Evolutionary conservation across 305 asterid genomes (phyloP).

Genomic region (Solanum hybrid): DNA sequence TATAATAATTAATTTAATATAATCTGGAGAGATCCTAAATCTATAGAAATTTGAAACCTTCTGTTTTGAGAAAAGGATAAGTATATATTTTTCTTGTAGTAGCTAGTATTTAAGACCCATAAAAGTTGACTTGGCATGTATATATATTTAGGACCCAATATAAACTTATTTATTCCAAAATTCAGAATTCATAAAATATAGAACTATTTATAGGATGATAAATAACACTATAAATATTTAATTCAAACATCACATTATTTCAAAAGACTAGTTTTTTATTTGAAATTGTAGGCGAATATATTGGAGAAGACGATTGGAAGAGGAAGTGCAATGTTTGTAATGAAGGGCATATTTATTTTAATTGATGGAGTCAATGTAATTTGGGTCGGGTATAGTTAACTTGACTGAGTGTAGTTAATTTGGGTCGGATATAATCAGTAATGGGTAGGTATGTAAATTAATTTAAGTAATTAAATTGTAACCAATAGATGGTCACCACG

Average conservation of each 20-base stretch:
- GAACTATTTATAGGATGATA: neutral
- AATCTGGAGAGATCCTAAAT: neutral
- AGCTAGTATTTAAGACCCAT: neutral
- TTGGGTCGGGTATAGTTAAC: neutral
- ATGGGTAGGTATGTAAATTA: no score
- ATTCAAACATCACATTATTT: neutral
- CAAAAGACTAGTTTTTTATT: neutral
- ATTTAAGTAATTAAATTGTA: neutral
- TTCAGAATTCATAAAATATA: neutral
- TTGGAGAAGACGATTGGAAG: neutral
- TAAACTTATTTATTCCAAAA: neutral
- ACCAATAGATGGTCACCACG: no score
- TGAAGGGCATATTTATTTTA: neutral
- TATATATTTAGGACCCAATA: neutral
- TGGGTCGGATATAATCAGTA: neutral
- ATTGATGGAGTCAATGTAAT: neutral
- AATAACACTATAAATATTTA: neutral
- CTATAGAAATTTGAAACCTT: neutral
- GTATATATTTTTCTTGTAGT: neutral
- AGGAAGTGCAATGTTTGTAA: neutral
- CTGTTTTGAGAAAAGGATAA: neutral
- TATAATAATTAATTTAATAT: no score
- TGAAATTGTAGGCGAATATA: neutral
- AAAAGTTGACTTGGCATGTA: neutral
- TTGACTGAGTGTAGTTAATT: neutral